Conservation (phyloP, 2,329 filamentous ascomycete genomes). For the Leptographium galeiforme region DNA sequence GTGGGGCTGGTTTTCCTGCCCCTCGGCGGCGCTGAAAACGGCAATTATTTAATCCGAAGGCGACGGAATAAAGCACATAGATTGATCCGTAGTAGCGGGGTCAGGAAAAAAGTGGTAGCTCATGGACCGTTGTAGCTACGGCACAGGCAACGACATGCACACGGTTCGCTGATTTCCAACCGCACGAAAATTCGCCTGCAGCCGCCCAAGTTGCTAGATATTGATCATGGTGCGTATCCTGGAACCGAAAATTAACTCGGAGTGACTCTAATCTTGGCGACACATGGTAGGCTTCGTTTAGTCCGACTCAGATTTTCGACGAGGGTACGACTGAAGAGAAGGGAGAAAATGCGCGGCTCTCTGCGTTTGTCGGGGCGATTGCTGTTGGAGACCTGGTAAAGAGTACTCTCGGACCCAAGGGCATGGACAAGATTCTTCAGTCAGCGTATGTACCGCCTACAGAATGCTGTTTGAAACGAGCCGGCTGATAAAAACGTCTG, state of each 20-base stretch:
- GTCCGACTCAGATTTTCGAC: conserved; percentile 95
- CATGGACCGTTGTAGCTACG: neutral
- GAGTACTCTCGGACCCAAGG: conserved; percentile 91
- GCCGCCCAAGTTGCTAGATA: neutral
- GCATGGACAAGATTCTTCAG: conserved; percentile 97
- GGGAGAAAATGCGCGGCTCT: conserved; percentile 95
- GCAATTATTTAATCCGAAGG: neutral
- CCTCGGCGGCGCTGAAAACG: neutral
- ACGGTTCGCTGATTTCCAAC: neutral
- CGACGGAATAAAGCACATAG: neutral
- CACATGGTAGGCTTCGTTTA: conserved; percentile 41
- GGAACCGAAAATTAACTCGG: neutral
- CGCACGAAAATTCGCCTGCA: neutral
- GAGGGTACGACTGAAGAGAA: conserved; percentile 96
- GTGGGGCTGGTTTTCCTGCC: conserved; percentile 6
- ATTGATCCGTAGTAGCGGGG: neutral
- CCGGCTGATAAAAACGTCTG: neutral
- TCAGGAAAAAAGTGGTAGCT: conserved; percentile 1
- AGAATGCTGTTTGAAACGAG: neutral
- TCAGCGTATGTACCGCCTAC: conserved; percentile 57
- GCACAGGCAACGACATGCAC: neutral
- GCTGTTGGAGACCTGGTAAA: conserved; percentile 96
- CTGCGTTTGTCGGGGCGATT: conserved; percentile 96
- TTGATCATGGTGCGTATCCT: neutral
- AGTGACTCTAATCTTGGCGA: neutral